Conservation (phyloP, 257 asterid genomes). For the Phtheirospermum japonicum region DNA sequence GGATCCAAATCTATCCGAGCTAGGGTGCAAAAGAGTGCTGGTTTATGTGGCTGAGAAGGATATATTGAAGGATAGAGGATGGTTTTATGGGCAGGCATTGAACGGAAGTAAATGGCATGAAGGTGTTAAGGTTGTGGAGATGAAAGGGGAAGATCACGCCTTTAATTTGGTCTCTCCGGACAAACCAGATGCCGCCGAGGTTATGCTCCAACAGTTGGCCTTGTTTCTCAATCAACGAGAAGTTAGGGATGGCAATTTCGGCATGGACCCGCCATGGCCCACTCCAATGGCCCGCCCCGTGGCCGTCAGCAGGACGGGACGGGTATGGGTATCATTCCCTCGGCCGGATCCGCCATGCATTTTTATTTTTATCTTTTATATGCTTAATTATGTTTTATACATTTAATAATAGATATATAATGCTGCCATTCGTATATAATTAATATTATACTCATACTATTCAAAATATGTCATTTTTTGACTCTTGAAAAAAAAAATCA, state of each 20-base stretch:
- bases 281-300: background rate
- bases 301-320: background rate
- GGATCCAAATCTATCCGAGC: constrained; percentile 29
- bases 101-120: constrained; percentile 33
- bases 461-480: no score
- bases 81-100: constrained; percentile 24
- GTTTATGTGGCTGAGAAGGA: constrained; percentile 39
- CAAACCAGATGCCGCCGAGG: constrained; percentile 24
- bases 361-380: no score
- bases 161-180: constrained; percentile 25
- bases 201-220: constrained; percentile 23
- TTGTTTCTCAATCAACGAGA: background rate
- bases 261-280: background rate
- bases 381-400: no score
- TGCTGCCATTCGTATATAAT: no score
- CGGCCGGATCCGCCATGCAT: no score
- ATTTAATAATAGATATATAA: no score
- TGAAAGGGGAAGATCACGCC: constrained; percentile 32
- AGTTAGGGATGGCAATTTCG: background rate
- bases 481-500: no score
- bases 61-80: constrained; percentile 36
- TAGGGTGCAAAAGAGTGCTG: constrained; percentile 35
- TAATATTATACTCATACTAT: no score
- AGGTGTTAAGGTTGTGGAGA: constrained; percentile 30
- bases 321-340: background rate